Evolutionary conservation across 352 stramenopile genomes (phyloP).

Genomic region (Phytophthora sp.): DNA sequence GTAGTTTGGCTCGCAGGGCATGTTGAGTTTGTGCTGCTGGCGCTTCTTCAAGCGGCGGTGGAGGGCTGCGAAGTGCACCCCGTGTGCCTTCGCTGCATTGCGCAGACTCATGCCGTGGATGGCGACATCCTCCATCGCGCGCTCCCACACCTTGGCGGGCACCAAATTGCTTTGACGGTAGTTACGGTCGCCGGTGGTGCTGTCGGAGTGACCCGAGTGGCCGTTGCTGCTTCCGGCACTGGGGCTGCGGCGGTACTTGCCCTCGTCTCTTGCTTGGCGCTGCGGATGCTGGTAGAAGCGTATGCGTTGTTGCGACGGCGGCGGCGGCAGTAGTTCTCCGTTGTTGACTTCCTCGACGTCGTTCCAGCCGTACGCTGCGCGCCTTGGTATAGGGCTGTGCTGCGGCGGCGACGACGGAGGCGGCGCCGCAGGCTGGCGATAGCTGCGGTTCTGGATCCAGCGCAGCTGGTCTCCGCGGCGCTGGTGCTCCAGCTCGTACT

Average conservation of each 20-base stretch:
- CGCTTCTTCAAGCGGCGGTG: constrained; percentile 75
- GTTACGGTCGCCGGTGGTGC: constrained; percentile 34
- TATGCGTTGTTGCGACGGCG: constrained; percentile 11
- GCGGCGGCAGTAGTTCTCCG: background rate
- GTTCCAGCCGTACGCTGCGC: constrained; percentile 20
- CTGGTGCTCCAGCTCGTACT: constrained; percentile 24
- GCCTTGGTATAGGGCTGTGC: constrained; percentile 5
- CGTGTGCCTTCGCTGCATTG: constrained; percentile 61
- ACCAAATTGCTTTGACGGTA: constrained; percentile 68
- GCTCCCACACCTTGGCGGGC: constrained; percentile 64
- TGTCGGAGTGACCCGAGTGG: constrained; percentile 19
- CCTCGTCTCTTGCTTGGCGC: constrained; percentile 13
- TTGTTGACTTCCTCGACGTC: background rate
- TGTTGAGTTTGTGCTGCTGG: constrained; percentile 44
- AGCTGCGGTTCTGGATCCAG: constrained; percentile 24
- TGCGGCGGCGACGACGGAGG: constrained; percentile 15
- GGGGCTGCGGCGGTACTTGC: constrained; percentile 21
- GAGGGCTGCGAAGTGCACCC: constrained; percentile 72
- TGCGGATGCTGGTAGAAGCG: constrained; percentile 7
- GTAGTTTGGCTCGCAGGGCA: constrained; percentile 57
- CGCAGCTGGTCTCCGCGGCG: constrained; percentile 10
- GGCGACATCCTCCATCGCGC: constrained; percentile 70
- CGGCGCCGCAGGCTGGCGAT: constrained; percentile 23
- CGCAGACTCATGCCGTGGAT: constrained; percentile 76
- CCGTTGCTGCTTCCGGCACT: constrained; percentile 21